Evolutionary conservation across 2,329 filamentous ascomycete genomes (phyloP).

Genomic region (Blastomyces silverae): DNA sequence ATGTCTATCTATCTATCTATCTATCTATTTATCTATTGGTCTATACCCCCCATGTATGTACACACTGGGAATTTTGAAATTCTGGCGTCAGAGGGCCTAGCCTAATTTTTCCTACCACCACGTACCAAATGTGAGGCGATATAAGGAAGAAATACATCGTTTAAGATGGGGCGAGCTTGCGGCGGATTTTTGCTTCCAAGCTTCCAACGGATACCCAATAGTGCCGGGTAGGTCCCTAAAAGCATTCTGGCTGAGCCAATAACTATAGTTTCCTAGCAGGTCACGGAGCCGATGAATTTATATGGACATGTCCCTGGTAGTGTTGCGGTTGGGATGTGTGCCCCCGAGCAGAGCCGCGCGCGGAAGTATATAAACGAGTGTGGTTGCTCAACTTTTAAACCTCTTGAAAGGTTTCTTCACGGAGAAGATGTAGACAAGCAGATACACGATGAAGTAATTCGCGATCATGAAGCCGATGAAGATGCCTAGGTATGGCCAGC

Average conservation of each 20-base stretch:
- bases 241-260: not conserved
- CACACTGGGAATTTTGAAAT: not conserved
- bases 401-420: constrained; percentile 30
- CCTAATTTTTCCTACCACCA: not conserved
- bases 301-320: not conserved
- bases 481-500: constrained; percentile 34
- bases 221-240: too few relatives aligned
- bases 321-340: not conserved
- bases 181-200: too few relatives aligned
- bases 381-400: constrained; percentile 18
- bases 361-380: not conserved
- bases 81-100: not conserved
- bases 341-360: not conserved
- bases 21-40: not conserved
- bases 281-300: not conserved
- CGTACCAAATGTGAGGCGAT: not conserved
- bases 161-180: not conserved
- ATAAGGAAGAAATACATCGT: not conserved
- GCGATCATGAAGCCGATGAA: constrained; percentile 31
- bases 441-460: constrained; percentile 34
- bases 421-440: constrained; percentile 31
- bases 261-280: not conserved
- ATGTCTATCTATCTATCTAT: not conserved
- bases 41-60: not conserved
- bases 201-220: too few relatives aligned